Base-by-base conservation (phyloP, 345 rosid genomes). In the Gossypium longicalyx region DNA sequence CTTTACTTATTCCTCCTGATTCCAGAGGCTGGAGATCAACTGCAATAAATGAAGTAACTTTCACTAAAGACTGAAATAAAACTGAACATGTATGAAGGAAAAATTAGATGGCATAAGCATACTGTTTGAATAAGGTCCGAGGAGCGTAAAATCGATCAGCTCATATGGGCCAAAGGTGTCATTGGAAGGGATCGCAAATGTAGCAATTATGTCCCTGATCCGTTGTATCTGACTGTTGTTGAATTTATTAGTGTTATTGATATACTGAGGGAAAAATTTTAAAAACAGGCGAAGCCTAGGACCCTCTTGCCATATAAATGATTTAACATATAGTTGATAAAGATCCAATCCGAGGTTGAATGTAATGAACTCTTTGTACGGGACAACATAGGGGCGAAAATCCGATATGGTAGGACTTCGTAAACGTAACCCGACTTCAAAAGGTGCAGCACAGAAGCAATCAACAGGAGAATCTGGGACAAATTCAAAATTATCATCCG, bases 381-480 rank as follows among this genome's bases (percentile, higher is more conserved):
- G 12, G 15, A 58, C 4, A 16, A 23, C 54, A 54, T 81, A 86
- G 22, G 89, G 91, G 20, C 8, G 79, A 51, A 90, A 90, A 72
- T 82, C 78, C 15, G 70, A 75, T 41, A 90, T 71, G 70, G 85
- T 80, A 41, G 93, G 91, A 80, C 89, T 90, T 71, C 79, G 78
- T 74, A 87, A 76, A 57, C 86, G 85, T 10, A 83, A 5, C 60
- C 45, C 81, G 51, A 89, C 75, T 12, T 75, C 83, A 7, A 88
- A 70, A 3, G 93, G 93, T 52, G 84, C 83, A 71, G 90, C 85
- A 67, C 93, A 90, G 74, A 78, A 81, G 80, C 96, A 89, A 56
- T 74, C 58, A 16, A 4, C 51, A 1, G 89, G 87, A 23, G 88
- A 22, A 29, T 67, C 86, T 12, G 77, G 78, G 53, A 86, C 80